Base-by-base conservation (phyloP, 164 flowering plant genomes). In the Piper longum region DNA sequence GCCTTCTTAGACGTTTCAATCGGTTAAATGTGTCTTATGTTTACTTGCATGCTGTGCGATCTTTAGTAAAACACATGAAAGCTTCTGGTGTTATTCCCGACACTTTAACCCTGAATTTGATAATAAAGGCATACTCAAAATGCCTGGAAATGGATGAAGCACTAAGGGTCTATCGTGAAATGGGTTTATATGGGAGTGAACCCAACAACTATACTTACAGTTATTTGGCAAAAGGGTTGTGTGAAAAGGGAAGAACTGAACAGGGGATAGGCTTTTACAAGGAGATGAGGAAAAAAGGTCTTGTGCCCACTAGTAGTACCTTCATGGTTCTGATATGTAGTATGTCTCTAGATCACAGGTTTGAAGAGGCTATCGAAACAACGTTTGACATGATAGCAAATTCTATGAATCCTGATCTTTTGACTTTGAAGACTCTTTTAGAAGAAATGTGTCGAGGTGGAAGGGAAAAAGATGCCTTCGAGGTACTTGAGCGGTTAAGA, bases 131-230 rank as follows among this genome's bases (percentile, higher is more conserved):
- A 7, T 85, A 82, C 61, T 74, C 93, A 0, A 83, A 76, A 71
- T 87, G 96, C 69, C 69, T 77, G 4, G 82, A 86, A 16, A 69
- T 89, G 59, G 96, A 87, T 65, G 91, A 83, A 16, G 95, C 96
- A 0, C 71, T 92, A 55, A 48, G 88, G 75, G 80, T 85, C 63
- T 89, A 80, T 73, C 84, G 75, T 0, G 96, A 89, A 58, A 86
- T 92, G 95, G 86, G 93, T 18, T 75, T 92, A 75, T 87, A 92
- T 74, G 89, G 85, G 4, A 81, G 88, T 43, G 84, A 78, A 73
- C 88, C 96, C 0, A 81, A 87, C 76, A 72, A 57, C 11, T 82
- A 75, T 69, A 79, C 83, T 0, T 89, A 83, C 69, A 73, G 91
- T 70, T 87, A 85, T 70, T 59, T 92, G 19, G 74, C 68, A 0